These are phyloP conservation scores for Croton setiger DNA, from an alignment of 441 rosid genomes.

Conservation along the genomic window DNA sequence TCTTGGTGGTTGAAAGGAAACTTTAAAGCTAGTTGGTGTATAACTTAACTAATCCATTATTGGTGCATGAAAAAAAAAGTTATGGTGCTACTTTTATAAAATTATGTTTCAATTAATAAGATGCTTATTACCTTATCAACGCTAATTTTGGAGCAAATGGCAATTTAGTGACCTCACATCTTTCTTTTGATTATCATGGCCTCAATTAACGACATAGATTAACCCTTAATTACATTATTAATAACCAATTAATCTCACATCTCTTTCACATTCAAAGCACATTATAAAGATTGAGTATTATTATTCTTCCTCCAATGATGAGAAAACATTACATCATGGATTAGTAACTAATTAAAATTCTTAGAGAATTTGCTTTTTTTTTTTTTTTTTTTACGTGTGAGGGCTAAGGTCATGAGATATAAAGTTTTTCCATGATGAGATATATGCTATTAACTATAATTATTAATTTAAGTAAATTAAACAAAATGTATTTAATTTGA, in stretches of 20 bases:
- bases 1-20: background rate
- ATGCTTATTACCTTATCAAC: slow-evolving; percentile 15
- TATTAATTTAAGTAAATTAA: too few relatives aligned
- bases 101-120: slow-evolving; percentile 5
- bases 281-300: background rate
- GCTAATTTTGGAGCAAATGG: slow-evolving; percentile 23
- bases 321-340: background rate
- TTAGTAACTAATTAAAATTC: background rate
- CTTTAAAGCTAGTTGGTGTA: background rate
- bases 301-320: background rate
- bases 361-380: background rate
- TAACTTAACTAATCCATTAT: slow-evolving; percentile 11
- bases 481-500: too few relatives aligned
- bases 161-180: slow-evolving; percentile 11
- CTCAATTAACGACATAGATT: slow-evolving; percentile 27
- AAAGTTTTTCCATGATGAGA: too few relatives aligned
- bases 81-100: background rate
- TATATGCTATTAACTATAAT: too few relatives aligned
- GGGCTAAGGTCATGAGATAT: slow-evolving; percentile 12
- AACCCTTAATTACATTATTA: background rate
- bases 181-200: slow-evolving; percentile 25
- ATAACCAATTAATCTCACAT: background rate
- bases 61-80: background rate
- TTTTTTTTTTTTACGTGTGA: background rate
- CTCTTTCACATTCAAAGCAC: slow-evolving; percentile 10